Evolutionary conservation across 2,329 filamentous ascomycete genomes (phyloP), one percentile per base, ranked within the genome.

Genomic region (Aureobasidium sp.): DNA sequence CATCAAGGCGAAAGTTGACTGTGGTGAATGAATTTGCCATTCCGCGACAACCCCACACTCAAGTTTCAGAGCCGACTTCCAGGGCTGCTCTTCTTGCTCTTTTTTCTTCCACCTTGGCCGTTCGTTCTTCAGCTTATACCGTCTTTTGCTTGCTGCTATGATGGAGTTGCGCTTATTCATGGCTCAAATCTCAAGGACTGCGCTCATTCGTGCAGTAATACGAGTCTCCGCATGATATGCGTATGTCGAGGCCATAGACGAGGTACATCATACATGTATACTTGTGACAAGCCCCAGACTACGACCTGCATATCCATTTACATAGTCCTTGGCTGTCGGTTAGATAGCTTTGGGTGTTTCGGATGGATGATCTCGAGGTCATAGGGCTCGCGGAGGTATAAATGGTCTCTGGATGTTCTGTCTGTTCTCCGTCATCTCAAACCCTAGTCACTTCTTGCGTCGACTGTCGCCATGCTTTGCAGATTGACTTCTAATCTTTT

Each of bases 11-110:
- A 34, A 34, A 17, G 9, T 34, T 34, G 39, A 5, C 25, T 34
- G 39, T 27, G 52, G 52, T 25, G 27, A 45, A 56, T 56, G 44
- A n/a, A 56, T 44, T 44, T 44, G 17, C 52, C 52, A 39, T 44
- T 34, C 44, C 37, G 17, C 17, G n/a, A 20, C 52, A 44, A 56
- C 27, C 39, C 52, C 52, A 55, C 52, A 56, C 25, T 20, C 17
- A 31, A 12, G 39, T 56, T 44, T 44, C 52, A 34, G 5, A 9
- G n/a, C 14, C 20, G 3, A 22, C 20, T 11, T 39, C 6, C 8
- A 5, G 17, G 5, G 8, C 52, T 34, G 5, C 39, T 56, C 22
- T 42, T 34, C 27, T 34, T 44, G 22, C 36, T 52, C 29, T 25
- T 51, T n/a, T 36, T 17, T n/a, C 15, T n/a, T 7, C 3, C 39